Evolutionary conservation across 495 filamentous ascomycete species (phyloP), one percentile per base, ranked within the genome.

Genomic region (Penicillium fimorum): DNA sequence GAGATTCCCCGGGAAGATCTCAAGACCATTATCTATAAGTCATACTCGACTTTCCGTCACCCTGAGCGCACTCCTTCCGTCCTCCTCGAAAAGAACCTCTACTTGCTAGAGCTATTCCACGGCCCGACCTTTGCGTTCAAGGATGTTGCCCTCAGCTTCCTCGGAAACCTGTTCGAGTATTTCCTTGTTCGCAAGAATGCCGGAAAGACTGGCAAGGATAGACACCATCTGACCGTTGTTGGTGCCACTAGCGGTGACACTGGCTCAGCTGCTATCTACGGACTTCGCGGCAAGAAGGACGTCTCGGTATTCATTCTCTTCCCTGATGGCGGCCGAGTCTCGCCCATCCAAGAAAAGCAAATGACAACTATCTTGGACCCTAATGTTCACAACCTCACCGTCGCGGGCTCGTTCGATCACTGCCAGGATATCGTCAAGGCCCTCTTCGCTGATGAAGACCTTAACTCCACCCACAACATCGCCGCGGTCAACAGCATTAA

Each of bases 41-140:
- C 84, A 55, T 98, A 97, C 68, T 84, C 87, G 7, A 93, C 90
- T 17, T 98, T 98, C 80, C 87, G 92, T 32, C 35, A 38, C n/a
- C 35, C 35, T 15, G 35, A 38, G 35, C 35, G 35, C 40, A 88
- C 89, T 2, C 93, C 94, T 0, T 66, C 90, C 12, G 80, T 89
- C 38, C 78, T 85, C 10, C 79, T 96, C 18, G 73, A 87, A 54
- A 81, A 83, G 60, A 84, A 90, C 66, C 69, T 97, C 9, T 80
- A 96, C 67, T 73, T 97, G 11, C 84, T 97, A 11, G 94, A 98
- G 72, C 85, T 98, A 11, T 98, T 97, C 81, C 93, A 97, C 68
- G 94, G 94, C n/a, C 92, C 91, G 2, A 97, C 84, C n/a, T 96
- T 87, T 62, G 84, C 93, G 7, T 97, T 96, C 80, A 97, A 97